These are phyloP conservation scores for Alisma plantagoaquatica DNA, from an alignment of 106 monocot species.

Conservation along the genomic window DNA sequence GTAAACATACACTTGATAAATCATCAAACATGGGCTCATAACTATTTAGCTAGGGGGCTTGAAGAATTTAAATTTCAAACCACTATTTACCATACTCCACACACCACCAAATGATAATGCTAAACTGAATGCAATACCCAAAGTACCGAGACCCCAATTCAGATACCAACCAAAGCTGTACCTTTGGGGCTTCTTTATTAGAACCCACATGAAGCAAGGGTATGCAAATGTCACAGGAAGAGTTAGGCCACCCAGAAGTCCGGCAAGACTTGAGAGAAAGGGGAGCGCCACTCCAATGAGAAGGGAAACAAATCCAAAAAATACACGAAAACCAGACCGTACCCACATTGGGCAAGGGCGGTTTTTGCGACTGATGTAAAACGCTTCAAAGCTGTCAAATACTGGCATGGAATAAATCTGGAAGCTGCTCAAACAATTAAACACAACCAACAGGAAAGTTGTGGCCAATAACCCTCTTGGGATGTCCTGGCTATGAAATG, in stretches of 20 bases:
- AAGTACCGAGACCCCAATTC: constrained; percentile 68
- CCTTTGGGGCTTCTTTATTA: constrained; percentile 73
- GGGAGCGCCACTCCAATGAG: constrained; percentile 78
- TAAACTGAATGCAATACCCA: constrained; percentile 82
- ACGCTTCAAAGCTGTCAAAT: constrained; percentile 95
- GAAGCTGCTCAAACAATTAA: constrained; percentile 92
- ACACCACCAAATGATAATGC: constrained; percentile 82
- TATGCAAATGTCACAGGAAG: constrained; percentile 97
- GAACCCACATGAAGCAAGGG: constrained; percentile 97
- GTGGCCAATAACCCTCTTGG: constrained; percentile 57
- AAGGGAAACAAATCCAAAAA: constrained; percentile 81
- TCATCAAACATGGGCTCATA: too few species aligned
- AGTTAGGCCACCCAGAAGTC: constrained; percentile 80
- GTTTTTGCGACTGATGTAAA: constrained; percentile 73
- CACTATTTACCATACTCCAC: constrained; percentile 91
- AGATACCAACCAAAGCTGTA: constrained; percentile 83
- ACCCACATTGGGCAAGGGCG: constrained; percentile 92
- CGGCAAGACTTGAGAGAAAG: constrained; percentile 84
- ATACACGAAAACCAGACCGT: constrained; percentile 75
- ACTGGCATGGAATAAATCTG: constrained; percentile 98
- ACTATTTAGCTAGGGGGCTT: too few species aligned
- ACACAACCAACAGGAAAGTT: constrained; percentile 81
- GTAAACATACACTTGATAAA: too few species aligned
- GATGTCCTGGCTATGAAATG: constrained; percentile 70
- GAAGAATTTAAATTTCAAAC: constrained; percentile 83